phyloP scores from a whole-genome alignment of 1,284 basidiomycete species.

The Melampsora larici-populina region DNA sequence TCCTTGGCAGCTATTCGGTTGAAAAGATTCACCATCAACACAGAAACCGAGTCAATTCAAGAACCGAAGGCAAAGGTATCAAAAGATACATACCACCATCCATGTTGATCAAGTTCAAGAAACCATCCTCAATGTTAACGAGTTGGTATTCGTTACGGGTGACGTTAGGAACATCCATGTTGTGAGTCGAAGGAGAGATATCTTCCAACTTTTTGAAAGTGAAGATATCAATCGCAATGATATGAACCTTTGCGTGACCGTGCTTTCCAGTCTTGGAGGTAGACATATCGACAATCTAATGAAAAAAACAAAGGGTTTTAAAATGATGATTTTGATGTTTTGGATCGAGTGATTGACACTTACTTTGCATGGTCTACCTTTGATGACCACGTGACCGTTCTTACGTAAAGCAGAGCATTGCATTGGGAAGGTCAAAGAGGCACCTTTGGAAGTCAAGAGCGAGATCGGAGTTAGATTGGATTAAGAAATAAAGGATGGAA shows the following conservation, averaged over 20 bases:
- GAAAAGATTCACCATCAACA: background rate
- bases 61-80: background rate
- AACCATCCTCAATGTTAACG: slow-evolving; percentile 64
- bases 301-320: background rate
- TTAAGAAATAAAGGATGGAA: too few relatives aligned
- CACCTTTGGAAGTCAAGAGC: slow-evolving; percentile 12
- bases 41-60: background rate
- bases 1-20: slow-evolving; percentile 65
- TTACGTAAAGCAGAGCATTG: slow-evolving; percentile 95
- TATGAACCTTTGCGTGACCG: slow-evolving; percentile 99
- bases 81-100: slow-evolving; percentile 61
- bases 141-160: slow-evolving; percentile 85
- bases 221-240: slow-evolving; percentile 77
- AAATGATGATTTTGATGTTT: background rate
- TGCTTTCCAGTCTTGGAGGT: slow-evolving; percentile 98
- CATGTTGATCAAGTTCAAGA: slow-evolving; percentile 86
- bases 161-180: slow-evolving; percentile 98
- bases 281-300: slow-evolving; percentile 81
- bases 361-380: slow-evolving; percentile 90
- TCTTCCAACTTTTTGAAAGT: slow-evolving; percentile 63
- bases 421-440: slow-evolving; percentile 57
- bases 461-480: too few relatives aligned
- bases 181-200: slow-evolving; percentile 96
- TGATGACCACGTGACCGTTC: slow-evolving; percentile 95
- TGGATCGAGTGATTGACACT: slow-evolving; percentile 17